phyloP scores from a whole-genome alignment of 345 rosid species.

The Lepidium didymum region DNA sequence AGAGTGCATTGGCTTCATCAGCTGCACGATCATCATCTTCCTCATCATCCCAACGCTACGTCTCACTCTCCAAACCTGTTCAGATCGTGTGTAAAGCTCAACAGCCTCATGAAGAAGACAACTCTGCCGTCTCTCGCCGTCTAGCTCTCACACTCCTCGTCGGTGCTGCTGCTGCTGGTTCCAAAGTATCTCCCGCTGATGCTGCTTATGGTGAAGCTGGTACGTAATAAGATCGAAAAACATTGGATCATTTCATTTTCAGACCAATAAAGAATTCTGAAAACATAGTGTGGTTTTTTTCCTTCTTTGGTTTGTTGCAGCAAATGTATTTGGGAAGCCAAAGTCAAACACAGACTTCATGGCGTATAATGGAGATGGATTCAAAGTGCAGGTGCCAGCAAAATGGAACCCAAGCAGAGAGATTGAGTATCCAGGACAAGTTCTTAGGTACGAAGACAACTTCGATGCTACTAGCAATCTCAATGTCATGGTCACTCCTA shows the following conservation, averaged over 20 bases:
- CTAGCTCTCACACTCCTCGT: constrained; percentile 79
- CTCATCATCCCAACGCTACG: constrained; percentile 45
- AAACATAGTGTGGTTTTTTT: not conserved
- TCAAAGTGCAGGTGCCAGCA: constrained; percentile 63
- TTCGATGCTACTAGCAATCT: constrained; percentile 65
- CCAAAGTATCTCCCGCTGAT: constrained; percentile 93
- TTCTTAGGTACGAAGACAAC: constrained; percentile 89
- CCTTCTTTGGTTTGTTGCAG: constrained; percentile 37
- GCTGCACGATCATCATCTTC: constrained; percentile 34
- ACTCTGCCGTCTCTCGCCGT: constrained; percentile 55
- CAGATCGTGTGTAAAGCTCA: constrained; percentile 65
- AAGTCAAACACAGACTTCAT: constrained; percentile 77
- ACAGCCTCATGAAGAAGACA: constrained; percentile 49
- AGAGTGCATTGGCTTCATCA: constrained; percentile 52
- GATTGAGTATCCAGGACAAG: constrained; percentile 87
- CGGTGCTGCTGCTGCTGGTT: constrained; percentile 82
- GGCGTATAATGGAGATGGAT: constrained; percentile 70
- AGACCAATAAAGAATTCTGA: not conserved
- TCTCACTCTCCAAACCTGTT: constrained; percentile 36
- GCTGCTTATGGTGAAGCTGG: constrained; percentile 99
- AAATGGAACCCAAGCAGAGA: constrained; percentile 98
- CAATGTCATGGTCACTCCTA: constrained; percentile 71
- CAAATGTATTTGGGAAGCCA: constrained; percentile 92
- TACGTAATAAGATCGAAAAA: not conserved
- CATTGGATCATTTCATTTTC: constrained; percentile 11